These are phyloP conservation scores for Calonectria pseudoturangicola DNA, from an alignment of 2,329 filamentous ascomycete species.

Conservation along the genomic window DNA sequence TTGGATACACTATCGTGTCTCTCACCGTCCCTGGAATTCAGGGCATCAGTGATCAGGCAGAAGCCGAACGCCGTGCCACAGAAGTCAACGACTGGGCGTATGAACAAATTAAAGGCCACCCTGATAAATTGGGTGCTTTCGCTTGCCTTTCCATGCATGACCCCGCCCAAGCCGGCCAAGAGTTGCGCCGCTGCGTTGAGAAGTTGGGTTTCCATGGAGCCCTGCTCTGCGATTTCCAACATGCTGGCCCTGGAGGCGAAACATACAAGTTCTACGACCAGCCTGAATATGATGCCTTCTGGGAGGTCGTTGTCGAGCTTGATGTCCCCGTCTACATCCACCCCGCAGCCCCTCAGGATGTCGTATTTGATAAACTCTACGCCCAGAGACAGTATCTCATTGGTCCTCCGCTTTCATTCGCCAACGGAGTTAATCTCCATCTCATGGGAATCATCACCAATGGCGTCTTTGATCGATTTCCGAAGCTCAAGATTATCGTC, in stretches of 20 bases:
- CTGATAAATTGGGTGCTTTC: slow-evolving; percentile 52
- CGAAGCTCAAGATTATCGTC: slow-evolving; percentile 59
- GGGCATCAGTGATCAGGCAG: slow-evolving; percentile 33
- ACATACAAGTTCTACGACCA: slow-evolving; percentile 57
- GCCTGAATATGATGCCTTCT: slow-evolving; percentile 54
- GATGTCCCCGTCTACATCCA: slow-evolving; percentile 71
- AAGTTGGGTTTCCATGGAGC: slow-evolving; percentile 56
- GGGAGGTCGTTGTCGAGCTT: slow-evolving; percentile 62
- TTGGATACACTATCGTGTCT: slow-evolving; percentile 30
- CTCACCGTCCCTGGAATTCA: slow-evolving; percentile 29
- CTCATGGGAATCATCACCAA: slow-evolving; percentile 58
- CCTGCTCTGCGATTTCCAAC: slow-evolving; percentile 50
- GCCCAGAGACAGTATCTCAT: neutral
- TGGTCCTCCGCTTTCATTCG: slow-evolving; percentile 36
- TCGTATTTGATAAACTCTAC: neutral
- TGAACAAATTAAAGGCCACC: neutral
- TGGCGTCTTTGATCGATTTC: slow-evolving; percentile 58
- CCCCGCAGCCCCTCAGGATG: slow-evolving; percentile 51
- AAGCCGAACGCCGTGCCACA: slow-evolving; percentile 35
- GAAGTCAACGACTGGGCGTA: slow-evolving; percentile 1
- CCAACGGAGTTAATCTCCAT: slow-evolving; percentile 56
- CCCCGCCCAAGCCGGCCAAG: slow-evolving; percentile 51
- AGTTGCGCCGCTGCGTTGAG: slow-evolving; percentile 54
- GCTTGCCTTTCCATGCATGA: slow-evolving; percentile 53
- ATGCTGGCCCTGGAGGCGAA: neutral